Conservation (phyloP, 2,329 filamentous ascomycete genomes). For the Curvularia eragrostidis region DNA sequence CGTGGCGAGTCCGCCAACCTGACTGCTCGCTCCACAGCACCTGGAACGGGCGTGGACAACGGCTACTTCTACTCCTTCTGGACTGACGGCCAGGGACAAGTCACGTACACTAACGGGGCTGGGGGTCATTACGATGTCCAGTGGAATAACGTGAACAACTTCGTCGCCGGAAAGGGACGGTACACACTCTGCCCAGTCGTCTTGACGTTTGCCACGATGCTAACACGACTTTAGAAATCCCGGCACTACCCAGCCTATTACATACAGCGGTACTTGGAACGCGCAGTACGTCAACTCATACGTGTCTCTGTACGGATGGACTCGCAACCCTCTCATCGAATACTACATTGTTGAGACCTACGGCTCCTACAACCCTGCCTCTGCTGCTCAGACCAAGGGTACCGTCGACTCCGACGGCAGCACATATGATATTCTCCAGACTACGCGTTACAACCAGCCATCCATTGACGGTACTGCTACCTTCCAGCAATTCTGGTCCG, state of each 20-base stretch:
- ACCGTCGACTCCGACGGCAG: slow-evolving; percentile 60
- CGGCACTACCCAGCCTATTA: slow-evolving; percentile 58
- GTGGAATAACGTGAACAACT: slow-evolving; percentile 62
- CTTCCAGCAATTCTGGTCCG: slow-evolving; percentile 63
- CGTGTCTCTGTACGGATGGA: slow-evolving; percentile 66
- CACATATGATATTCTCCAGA: slow-evolving; percentile 61
- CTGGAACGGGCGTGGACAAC: slow-evolving; percentile 39
- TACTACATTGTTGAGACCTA: slow-evolving; percentile 65
- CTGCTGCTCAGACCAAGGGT: slow-evolving; percentile 58
- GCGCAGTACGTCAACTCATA: slow-evolving; percentile 59
- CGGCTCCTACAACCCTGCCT: slow-evolving; percentile 58
- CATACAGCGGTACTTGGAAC: slow-evolving; percentile 57
- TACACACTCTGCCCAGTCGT: not conserved
- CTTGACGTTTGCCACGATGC: not conserved
- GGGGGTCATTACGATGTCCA: slow-evolving; percentile 54
- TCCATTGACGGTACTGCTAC: slow-evolving; percentile 62
- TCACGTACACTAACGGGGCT: slow-evolving; percentile 62
- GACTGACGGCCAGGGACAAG: slow-evolving; percentile 59
- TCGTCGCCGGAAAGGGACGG: slow-evolving; percentile 66
- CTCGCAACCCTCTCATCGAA: slow-evolving; percentile 60
- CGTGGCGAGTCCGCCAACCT: slow-evolving; percentile 20
- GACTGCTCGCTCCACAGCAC: slow-evolving; percentile 27
- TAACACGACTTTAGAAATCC: slow-evolving; percentile 46
- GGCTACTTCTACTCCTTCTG: slow-evolving; percentile 59
- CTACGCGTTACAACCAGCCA: slow-evolving; percentile 59